Evolutionary conservation across 2,329 filamentous ascomycete genomes (phyloP).

Genomic region (Hymenoscyphus fraxineus): DNA sequence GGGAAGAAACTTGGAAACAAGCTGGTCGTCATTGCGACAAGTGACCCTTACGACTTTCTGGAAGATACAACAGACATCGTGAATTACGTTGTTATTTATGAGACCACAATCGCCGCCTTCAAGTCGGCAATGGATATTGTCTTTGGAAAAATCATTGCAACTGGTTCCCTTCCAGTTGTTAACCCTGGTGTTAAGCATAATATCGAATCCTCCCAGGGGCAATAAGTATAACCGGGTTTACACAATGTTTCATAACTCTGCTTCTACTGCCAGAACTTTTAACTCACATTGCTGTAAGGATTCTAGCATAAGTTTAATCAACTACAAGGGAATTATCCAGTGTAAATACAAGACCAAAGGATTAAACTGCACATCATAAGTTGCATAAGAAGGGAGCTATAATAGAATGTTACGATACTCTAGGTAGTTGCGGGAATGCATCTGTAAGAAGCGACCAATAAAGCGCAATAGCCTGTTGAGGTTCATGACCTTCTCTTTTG

Average conservation of each 20-base stretch:
- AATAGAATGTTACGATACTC: too few species aligned
- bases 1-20: conserved; percentile 29
- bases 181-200: conserved; percentile 17
- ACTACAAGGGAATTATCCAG: too few species aligned
- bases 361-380: too few species aligned
- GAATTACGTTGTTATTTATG: conserved; percentile 43
- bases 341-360: too few species aligned
- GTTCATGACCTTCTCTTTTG: too few species aligned
- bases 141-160: conserved; percentile 35
- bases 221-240: conserved; percentile 30
- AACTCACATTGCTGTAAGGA: too few species aligned
- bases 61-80: conserved; percentile 33
- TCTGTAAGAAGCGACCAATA: too few species aligned
- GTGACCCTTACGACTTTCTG: conserved; percentile 44
- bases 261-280: neutral
- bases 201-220: conserved; percentile 22
- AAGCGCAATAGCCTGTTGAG: too few species aligned
- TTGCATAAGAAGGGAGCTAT: too few species aligned
- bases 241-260: conserved; percentile 2
- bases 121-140: conserved; percentile 38
- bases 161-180: conserved; percentile 38
- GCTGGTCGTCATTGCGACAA: conserved; percentile 40
- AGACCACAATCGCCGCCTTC: conserved; percentile 42
- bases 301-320: too few species aligned
- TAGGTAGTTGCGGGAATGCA: too few species aligned